These are phyloP conservation scores for Seiridium unicorne DNA, from an alignment of 2,329 filamentous ascomycete species.

Conservation along the genomic window DNA sequence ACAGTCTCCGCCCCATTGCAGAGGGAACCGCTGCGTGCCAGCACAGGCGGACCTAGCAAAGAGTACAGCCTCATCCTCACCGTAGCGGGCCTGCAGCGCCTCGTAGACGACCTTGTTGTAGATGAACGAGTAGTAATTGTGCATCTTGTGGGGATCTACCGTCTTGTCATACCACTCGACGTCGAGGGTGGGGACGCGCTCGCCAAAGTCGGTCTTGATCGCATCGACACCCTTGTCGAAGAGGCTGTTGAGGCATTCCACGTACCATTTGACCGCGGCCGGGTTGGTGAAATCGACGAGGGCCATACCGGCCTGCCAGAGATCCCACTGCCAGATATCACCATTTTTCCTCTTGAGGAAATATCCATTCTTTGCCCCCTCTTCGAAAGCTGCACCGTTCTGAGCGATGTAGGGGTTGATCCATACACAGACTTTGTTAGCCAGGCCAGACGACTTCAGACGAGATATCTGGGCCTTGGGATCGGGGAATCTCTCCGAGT, in stretches of 20 bases:
- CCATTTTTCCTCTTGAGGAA: slow-evolving; percentile 68
- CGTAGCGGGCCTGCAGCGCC: slow-evolving; percentile 55
- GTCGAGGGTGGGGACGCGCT: slow-evolving; percentile 65
- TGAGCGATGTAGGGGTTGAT: slow-evolving; percentile 75
- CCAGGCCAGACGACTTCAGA: slow-evolving; percentile 61
- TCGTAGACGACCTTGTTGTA: slow-evolving; percentile 72
- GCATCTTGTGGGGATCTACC: slow-evolving; percentile 64
- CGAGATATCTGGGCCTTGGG: slow-evolving; percentile 62
- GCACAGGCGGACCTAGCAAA: slow-evolving; percentile 68
- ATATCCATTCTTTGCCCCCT: slow-evolving; percentile 65
- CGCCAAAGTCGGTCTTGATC: slow-evolving; percentile 76
- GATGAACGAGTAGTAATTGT: slow-evolving; percentile 74
- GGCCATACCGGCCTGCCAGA: slow-evolving; percentile 77
- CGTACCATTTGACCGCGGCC: slow-evolving; percentile 64
- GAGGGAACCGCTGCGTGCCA: slow-evolving; percentile 67
- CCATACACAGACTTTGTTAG: slow-evolving; percentile 70
- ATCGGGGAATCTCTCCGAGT: slow-evolving; percentile 66
- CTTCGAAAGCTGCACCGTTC: slow-evolving; percentile 63
- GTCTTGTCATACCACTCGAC: slow-evolving; percentile 62
- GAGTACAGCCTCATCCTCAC: slow-evolving; percentile 54
- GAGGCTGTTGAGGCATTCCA: slow-evolving; percentile 57
- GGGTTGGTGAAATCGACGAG: slow-evolving; percentile 75
- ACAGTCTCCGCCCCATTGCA: slow-evolving; percentile 74
- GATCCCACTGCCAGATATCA: slow-evolving; percentile 73
- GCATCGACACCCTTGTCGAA: slow-evolving; percentile 69